Evolutionary conservation across 805 yeast species (phyloP), one percentile per base, ranked within the genome.

Genomic region (Saccharomycopsis capsularis): DNA sequence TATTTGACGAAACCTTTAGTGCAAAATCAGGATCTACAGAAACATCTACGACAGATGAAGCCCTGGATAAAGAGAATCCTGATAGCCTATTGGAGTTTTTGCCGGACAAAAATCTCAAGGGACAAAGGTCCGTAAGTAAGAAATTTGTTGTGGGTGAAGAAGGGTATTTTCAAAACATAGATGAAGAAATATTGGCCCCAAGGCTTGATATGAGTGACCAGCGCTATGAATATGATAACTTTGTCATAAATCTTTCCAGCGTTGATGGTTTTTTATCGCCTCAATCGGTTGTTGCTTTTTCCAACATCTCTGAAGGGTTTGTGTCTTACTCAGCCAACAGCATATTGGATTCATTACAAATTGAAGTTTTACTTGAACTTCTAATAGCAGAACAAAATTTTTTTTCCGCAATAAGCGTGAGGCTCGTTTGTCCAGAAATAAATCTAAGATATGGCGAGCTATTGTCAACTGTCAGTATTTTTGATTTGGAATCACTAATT

Each of bases 311-410:
- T 1, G 63, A 63, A 3, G 62, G 64, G 1, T 56, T 66, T 13
- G 65, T 68, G 22, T 63, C 62, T 16, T 65, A 67, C 15, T 66
- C 74, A 2, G 59, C 79, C 30, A 72, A 71, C 7, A 68, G 71
- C 11, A 68, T 79, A 3, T 65, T 89, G 56, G 96, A 90, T 61
- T 61, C 62, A 16, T 63, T 88, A 15, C 95, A 90, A 51, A 61
- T 76, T 16, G 76, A 77, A 7, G 75, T 83, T 2, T 69, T 85
- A 11, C 62, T 64, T 30, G 64, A 67, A 6, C 61, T 85, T 23
- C 64, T 68, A 23, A 45, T 44, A 5, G 60, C 65, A 21, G 57
- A 73, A 40, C 48, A 56, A 3, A 63, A 67, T 1, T 54, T 63
- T 0, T 64, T 71, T 1, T 56, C 61, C n/a, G 67, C 71, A 4